These are phyloP conservation scores for Sarocladiaceae sp. DNA, from an alignment of 2,329 filamentous ascomycete species.

Conservation along the genomic window DNA sequence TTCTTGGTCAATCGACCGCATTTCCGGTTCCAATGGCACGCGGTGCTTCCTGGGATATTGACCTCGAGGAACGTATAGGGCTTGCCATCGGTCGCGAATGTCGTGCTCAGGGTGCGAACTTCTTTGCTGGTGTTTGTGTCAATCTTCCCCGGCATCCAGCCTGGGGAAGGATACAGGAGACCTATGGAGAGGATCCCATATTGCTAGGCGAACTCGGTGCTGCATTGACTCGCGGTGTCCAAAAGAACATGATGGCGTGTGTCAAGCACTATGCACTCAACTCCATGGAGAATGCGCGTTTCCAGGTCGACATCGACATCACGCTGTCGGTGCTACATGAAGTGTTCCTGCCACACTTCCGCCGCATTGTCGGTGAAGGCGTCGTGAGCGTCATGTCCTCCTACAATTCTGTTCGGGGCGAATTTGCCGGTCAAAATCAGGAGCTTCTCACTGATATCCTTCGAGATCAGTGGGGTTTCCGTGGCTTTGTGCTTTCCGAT, in stretches of 20 bases:
- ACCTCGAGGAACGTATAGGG: constrained; percentile 16
- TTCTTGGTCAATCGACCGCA: constrained; percentile 14
- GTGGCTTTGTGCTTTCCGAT: constrained; percentile 16
- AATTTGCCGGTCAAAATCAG: constrained; percentile 17
- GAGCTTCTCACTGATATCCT: constrained; percentile 15
- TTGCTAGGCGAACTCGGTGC: constrained; percentile 17
- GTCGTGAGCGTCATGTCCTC: constrained; percentile 16
- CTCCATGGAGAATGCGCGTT: constrained; percentile 19
- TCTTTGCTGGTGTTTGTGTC: constrained; percentile 17
- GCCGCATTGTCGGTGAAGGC: constrained; percentile 14
- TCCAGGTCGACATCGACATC: constrained; percentile 17
- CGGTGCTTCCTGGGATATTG: constrained; percentile 18
- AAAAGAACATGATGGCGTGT: constrained; percentile 18
- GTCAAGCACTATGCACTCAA: constrained; percentile 20
- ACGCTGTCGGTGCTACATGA: constrained; percentile 16
- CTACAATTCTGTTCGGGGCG: constrained; percentile 17
- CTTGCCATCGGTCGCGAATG: constrained; percentile 18
- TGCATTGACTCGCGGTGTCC: constrained; percentile 15
- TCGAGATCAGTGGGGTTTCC: constrained; percentile 15
- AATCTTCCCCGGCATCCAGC: constrained; percentile 20
- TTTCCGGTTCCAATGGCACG: constrained; percentile 19
- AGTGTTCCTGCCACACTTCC: constrained; percentile 18
- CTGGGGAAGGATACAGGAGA: constrained; percentile 20
- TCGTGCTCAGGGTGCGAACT: constrained; percentile 16
- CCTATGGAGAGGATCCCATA: constrained; percentile 18